Base-by-base conservation (phyloP, 345 rosid genomes). In the Streptanthus diversifolius region DNA sequence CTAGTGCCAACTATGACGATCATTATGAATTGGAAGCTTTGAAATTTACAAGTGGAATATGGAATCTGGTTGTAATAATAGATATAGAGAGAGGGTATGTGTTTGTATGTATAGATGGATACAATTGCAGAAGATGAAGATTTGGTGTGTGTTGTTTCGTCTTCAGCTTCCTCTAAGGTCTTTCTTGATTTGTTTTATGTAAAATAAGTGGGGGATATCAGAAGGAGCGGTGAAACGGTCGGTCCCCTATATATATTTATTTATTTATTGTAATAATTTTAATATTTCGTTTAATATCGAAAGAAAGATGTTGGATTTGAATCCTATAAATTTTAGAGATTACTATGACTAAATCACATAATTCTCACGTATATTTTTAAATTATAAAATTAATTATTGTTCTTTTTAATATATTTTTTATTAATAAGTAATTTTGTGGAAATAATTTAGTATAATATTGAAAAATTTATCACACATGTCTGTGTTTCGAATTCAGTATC, bases 211-310 rank as follows among this genome's bases (percentile, higher is more conserved):
- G 22, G 65, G 57, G 21, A 22, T 45, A 68, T 52, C 39, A 8
- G 40, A 68, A 30, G 69, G 22, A 68, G 63, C 69, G 74, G 68
- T 60, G 79, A 75, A 75, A 68, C 79, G 74, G 70, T 68, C 74
- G 74, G 69, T 75, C 49, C 5, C 37, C 0, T 51, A 17, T 67
- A 19, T n/a, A n/a, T n/a, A 37, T 54, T 59, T 74, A 8, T 43
- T 5, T 43, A 30, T 44, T 55, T 56, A 40, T 40, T 40, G 17
- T 40, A 14, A n/a, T n/a, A n/a, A n/a, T n/a, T n/a, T n/a, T n/a
- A n/a, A n/a, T n/a, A n/a, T n/a, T n/a, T n/a, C n/a, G n/a, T n/a
- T n/a, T n/a, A n/a, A n/a, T n/a, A n/a, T n/a, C n/a, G n/a, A n/a
- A n/a, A n/a, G n/a, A n/a, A n/a, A n/a, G n/a, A n/a, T n/a, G n/a